phyloP scores from a whole-genome alignment of 1,284 basidiomycete species.

The Butyriboletus appendiculatus region DNA sequence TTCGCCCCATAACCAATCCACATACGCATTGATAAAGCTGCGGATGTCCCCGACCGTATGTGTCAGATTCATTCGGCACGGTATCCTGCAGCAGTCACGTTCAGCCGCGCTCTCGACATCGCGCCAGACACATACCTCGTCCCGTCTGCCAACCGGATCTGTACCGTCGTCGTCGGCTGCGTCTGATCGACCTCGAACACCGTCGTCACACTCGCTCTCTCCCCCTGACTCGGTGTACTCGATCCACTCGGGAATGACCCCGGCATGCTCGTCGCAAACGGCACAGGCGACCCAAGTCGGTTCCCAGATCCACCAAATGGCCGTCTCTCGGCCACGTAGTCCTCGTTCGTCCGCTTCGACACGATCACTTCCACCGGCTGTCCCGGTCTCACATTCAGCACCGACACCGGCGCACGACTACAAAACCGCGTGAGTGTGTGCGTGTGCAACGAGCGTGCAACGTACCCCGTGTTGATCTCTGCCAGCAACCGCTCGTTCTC shows the following conservation, averaged over 20 bases:
- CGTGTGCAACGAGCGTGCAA: not conserved
- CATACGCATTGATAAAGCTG: constrained; percentile 88
- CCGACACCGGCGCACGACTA: constrained; percentile 76
- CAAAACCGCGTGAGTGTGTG: not conserved
- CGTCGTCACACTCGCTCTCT: constrained; percentile 47
- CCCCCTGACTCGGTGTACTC: constrained; percentile 15
- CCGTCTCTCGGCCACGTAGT: constrained; percentile 61
- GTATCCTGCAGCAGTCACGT: constrained; percentile 54
- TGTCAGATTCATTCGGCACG: constrained; percentile 87
- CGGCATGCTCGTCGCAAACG: constrained; percentile 49
- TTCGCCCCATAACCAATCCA: constrained; percentile 24
- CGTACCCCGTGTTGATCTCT: constrained; percentile 80
- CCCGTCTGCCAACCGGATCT: constrained; percentile 89
- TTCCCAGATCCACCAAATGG: constrained; percentile 80
- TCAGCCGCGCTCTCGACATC: not conserved
- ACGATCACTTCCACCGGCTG: constrained; percentile 91
- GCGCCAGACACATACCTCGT: constrained; percentile 56
- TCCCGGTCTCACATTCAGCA: constrained; percentile 77
- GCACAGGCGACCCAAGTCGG: constrained; percentile 75
- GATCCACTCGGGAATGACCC: constrained; percentile 49
- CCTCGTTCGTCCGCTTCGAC: constrained; percentile 71
- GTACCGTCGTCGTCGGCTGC: constrained; percentile 87
- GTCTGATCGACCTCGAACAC: constrained; percentile 82
- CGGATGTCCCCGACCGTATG: constrained; percentile 90
- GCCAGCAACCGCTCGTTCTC: constrained; percentile 71